phyloP scores from a whole-genome alignment of 129 eudicot genomes.

The Centaurea solstitialis region DNA sequence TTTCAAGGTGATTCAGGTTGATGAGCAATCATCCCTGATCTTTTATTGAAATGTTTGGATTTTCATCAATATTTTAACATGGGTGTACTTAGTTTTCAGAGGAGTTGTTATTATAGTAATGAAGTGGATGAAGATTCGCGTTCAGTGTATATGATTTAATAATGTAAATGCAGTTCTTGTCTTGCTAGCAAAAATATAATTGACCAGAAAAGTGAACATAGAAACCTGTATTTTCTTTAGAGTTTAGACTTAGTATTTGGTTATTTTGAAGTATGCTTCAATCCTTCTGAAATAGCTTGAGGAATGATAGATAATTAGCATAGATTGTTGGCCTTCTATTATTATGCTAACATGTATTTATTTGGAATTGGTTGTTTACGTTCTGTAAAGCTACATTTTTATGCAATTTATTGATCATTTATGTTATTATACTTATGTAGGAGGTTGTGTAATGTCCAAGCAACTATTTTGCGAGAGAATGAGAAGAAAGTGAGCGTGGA shows the following conservation, averaged over 20 bases:
- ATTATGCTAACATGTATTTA: not conserved
- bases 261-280: not conserved
- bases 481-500: slow-evolving; percentile 71
- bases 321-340: not conserved
- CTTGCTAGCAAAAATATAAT: not conserved
- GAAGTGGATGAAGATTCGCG: not conserved
- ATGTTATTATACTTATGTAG: slow-evolving; percentile 24
- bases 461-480: slow-evolving; percentile 58
- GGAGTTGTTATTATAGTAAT: not conserved
- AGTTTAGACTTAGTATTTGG: too few species aligned
- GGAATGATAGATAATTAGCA: not conserved
- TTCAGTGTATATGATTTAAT: not conserved
- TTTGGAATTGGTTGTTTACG: not conserved
- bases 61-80: not conserved
- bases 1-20: not conserved
- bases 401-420: not conserved
- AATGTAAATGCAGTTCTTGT: not conserved
- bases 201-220: not conserved
- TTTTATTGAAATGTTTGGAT: not conserved
- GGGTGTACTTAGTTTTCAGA: not conserved
- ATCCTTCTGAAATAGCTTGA: not conserved
- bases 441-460: slow-evolving; percentile 49
- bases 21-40: not conserved
- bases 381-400: not conserved
- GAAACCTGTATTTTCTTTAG: too few species aligned